phyloP scores from a whole-genome alignment of 1,284 basidiomycete genomes.

The Cryptococcus floricola region DNA sequence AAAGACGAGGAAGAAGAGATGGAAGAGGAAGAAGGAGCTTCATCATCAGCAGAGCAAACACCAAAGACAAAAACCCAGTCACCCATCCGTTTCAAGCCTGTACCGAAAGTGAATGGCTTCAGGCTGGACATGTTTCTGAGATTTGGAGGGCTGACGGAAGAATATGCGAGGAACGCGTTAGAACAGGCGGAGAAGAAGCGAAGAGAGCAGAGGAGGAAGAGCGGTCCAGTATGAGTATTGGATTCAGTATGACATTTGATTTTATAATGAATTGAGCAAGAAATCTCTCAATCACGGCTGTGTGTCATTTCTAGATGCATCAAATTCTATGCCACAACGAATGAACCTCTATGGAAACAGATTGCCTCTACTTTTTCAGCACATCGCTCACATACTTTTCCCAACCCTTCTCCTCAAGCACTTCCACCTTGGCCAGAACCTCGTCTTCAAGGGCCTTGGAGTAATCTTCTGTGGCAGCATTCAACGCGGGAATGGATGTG shows the following conservation, averaged over 20 bases:
- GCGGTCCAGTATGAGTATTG: background rate
- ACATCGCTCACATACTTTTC: constrained; percentile 61
- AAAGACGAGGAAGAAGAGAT: constrained; percentile 3
- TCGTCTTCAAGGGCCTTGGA: constrained; percentile 71
- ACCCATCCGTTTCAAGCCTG: background rate
- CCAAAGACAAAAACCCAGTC: background rate
- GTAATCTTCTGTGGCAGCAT: constrained; percentile 70
- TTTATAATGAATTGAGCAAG: background rate
- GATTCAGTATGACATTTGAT: background rate
- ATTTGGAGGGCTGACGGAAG: constrained; percentile 4
- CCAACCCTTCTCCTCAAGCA: constrained; percentile 77
- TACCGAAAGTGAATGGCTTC: constrained; percentile 11
- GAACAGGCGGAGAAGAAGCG: constrained; percentile 1
- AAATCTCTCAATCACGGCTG: background rate
- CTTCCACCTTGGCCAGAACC: constrained; percentile 78
- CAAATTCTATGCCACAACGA: no score
- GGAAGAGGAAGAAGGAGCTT: background rate
- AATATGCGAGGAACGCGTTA: constrained; percentile 5
- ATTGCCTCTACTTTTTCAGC: constrained; percentile 49
- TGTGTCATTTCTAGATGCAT: background rate
- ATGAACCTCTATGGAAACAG: no score
- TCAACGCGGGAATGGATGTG: constrained; percentile 64
- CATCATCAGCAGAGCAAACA: background rate
- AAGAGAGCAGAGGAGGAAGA: background rate
- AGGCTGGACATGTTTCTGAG: constrained; percentile 10